phyloP scores from a whole-genome alignment of 192 early-diverging fungal genomes.

The Dissophora ornata region DNA sequence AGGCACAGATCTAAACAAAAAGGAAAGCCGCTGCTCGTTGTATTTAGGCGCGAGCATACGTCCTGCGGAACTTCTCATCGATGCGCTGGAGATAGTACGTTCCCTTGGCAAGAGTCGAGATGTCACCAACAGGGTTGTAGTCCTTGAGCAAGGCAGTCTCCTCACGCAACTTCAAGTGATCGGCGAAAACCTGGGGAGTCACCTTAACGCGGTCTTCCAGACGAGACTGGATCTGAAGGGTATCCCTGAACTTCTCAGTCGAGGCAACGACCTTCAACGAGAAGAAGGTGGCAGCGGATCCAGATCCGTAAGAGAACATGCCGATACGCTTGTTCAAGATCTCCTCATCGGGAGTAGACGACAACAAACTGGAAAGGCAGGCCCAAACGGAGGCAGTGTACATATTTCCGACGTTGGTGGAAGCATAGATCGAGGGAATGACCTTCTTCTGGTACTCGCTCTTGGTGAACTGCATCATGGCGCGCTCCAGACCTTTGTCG shows the following conservation, averaged over 20 bases:
- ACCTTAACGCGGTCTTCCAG: constrained; percentile 80
- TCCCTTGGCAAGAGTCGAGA: constrained; percentile 73
- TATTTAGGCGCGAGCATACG: constrained; percentile 74
- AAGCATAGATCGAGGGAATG: constrained; percentile 77
- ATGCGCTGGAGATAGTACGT: constrained; percentile 91
- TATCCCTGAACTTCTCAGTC: constrained; percentile 68
- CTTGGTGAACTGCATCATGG: constrained; percentile 87
- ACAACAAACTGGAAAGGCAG: constrained; percentile 82
- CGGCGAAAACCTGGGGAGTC: constrained; percentile 80
- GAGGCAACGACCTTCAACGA: constrained; percentile 84
- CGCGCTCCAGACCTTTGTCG: constrained; percentile 93
- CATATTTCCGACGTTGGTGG: constrained; percentile 96
- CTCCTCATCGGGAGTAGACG: constrained; percentile 74
- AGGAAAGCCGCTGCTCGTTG: no score
- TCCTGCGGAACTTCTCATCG: constrained; percentile 92
- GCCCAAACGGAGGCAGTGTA: constrained; percentile 76
- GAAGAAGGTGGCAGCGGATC: constrained; percentile 94
- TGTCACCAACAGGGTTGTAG: constrained; percentile 78
- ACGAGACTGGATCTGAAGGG: constrained; percentile 75
- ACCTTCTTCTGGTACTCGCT: constrained; percentile 79
- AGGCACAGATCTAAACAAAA: no score
- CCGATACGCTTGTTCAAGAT: constrained; percentile 87
- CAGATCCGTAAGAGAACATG: constrained; percentile 97
- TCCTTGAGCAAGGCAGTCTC: constrained; percentile 84
- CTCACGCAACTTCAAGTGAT: constrained; percentile 88